Evolutionary conservation across 805 yeast genomes (phyloP).

Genomic region (Kodamaea restingae): DNA sequence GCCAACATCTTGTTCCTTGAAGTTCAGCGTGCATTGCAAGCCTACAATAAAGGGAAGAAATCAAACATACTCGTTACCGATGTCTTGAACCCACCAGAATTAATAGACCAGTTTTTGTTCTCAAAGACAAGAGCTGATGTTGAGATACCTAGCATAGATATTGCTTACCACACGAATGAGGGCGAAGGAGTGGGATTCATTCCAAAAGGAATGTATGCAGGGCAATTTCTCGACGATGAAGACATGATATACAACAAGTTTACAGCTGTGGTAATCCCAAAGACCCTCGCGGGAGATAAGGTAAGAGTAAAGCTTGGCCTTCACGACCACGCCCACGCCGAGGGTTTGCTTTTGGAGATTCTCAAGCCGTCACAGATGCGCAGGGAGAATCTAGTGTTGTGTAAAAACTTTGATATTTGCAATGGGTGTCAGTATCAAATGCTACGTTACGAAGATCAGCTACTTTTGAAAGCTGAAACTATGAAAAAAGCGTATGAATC

Average conservation of each 20-base stretch:
- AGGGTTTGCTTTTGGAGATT: constrained; percentile 23
- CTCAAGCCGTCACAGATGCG: constrained; percentile 13
- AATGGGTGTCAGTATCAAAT: constrained; percentile 43
- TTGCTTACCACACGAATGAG: constrained; percentile 27
- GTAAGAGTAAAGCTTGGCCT: constrained; percentile 26
- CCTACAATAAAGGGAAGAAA: constrained; percentile 5
- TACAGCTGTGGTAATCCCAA: constrained; percentile 33
- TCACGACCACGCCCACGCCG: constrained; percentile 31
- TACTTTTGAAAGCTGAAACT: constrained; percentile 25
- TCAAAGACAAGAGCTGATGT: constrained; percentile 18
- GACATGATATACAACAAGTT: constrained; percentile 14
- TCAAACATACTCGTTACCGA: constrained; percentile 12
- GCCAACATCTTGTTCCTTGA: constrained; percentile 24
- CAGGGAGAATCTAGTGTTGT: constrained; percentile 25
- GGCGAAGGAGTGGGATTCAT: constrained; percentile 38
- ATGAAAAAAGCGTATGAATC: constrained; percentile 33
- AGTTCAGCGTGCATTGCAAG: constrained; percentile 18
- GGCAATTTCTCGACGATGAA: constrained; percentile 11
- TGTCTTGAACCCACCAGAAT: constrained; percentile 17
- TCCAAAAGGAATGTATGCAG: constrained; percentile 18
- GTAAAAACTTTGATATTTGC: constrained; percentile 35
- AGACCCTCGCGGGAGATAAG: constrained; percentile 36
- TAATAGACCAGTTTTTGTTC: constrained; percentile 24
- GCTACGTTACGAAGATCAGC: constrained; percentile 37
- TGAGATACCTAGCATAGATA: constrained; percentile 13